Percentiles rank a stretch among this genome's conserved stretches.
phyloP scores from a whole-genome alignment of 2,329 filamentous ascomycete genomes.

The Gaeumannomyces tritici region DNA sequence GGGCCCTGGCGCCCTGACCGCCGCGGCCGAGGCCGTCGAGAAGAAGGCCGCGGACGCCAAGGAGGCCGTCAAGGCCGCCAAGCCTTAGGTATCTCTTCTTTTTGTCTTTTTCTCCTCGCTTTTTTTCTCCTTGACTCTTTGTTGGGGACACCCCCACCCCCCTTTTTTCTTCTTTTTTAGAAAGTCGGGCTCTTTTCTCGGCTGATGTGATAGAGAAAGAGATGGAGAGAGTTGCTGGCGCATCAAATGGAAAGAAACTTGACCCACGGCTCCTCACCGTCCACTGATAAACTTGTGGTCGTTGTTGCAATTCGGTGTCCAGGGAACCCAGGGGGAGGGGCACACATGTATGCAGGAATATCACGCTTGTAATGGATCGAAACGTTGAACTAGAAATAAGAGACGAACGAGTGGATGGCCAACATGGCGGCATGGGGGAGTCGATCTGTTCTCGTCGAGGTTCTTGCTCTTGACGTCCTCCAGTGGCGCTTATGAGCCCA shows the following conservation, averaged over 20 bases:
- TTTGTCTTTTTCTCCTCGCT: not conserved
- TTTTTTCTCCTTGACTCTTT: no score
- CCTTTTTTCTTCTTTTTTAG: not conserved
- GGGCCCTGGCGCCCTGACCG: constrained; percentile 1
- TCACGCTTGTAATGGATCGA: not conserved
- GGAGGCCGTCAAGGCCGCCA: constrained; percentile 8
- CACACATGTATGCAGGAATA: not conserved
- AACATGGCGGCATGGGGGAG: no score
- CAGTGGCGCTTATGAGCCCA: no score
- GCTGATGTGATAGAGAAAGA: no score
- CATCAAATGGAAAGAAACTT: not conserved
- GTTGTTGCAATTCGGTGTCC: not conserved
- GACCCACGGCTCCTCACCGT: no score
- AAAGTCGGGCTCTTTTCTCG: not conserved
- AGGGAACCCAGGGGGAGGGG: not conserved
- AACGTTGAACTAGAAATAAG: not conserved
- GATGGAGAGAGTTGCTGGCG: not conserved
- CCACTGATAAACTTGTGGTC: not conserved
- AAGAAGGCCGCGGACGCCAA: constrained; percentile 29
- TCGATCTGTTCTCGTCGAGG: no score
- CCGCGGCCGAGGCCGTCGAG: constrained; percentile 17
- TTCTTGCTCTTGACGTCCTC: no score
- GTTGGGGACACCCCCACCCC: no score
- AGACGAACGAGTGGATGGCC: not conserved
- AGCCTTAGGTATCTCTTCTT: not conserved